Evolutionary conservation across 176 grass and related monocot species (phyloP).

Genomic region (Dactylis glomerata): DNA sequence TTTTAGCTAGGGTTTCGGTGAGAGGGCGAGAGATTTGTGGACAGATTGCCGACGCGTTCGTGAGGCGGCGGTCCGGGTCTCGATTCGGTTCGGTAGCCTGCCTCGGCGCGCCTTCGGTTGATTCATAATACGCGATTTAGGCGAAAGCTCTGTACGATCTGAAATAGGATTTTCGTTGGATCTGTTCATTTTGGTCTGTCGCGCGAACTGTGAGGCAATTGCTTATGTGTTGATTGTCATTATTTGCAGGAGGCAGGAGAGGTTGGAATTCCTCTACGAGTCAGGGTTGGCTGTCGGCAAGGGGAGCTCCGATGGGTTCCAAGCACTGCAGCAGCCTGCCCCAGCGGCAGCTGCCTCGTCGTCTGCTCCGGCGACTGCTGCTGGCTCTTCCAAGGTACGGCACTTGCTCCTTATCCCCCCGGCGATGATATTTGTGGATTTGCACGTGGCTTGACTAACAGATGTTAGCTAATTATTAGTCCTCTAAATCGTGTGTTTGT

Average conservation of each 20-base stretch:
- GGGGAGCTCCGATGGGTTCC: conserved; percentile 84
- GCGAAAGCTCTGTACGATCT: not conserved
- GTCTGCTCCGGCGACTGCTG: conserved; percentile 22
- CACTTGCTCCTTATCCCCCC: not conserved
- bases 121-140: not conserved
- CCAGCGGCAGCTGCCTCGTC: conserved; percentile 23
- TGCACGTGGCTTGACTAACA: not conserved
- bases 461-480: not conserved
- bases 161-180: not conserved
- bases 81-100: not conserved
- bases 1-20: conserved; percentile 29
- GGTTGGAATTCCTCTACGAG: conserved; percentile 97
- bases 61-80: not conserved
- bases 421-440: not conserved
- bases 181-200: not conserved
- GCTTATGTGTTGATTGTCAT: not conserved
- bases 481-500: not conserved
- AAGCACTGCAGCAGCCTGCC: conserved; percentile 58
- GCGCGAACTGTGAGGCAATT: not conserved
- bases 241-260: conserved; percentile 71
- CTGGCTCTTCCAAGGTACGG: conserved; percentile 72
- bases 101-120: not conserved
- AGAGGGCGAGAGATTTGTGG: not conserved
- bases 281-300: conserved; percentile 89
- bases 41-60: not conserved